These are phyloP conservation scores for Coemansia javaensis DNA, from an alignment of 192 early-diverging fungal species.

Conservation along the genomic window DNA sequence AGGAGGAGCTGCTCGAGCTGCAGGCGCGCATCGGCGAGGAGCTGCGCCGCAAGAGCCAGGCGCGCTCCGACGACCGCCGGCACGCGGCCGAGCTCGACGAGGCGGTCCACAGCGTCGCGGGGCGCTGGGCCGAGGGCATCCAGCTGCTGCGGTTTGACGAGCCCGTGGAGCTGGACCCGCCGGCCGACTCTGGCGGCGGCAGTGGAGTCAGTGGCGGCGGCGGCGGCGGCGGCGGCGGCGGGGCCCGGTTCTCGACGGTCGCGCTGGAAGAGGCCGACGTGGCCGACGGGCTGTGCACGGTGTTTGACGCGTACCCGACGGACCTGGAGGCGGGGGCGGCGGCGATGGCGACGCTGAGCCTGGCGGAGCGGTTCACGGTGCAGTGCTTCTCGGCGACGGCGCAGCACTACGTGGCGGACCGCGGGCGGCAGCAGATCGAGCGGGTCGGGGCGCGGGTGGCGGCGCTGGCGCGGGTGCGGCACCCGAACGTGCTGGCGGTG, in stretches of 20 bases:
- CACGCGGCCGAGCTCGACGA: slow-evolving; percentile 30
- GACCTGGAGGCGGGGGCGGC: slow-evolving; percentile 33
- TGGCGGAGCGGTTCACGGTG: slow-evolving; percentile 37
- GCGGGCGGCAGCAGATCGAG: slow-evolving; percentile 52
- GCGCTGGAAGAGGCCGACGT: slow-evolving; percentile 37
- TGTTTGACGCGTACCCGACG: slow-evolving; percentile 46
- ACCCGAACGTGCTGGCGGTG: slow-evolving; percentile 56
- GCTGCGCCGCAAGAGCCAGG: slow-evolving; percentile 40
- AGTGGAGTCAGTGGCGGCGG: no score
- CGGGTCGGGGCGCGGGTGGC: slow-evolving; percentile 44
- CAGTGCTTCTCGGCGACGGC: slow-evolving; percentile 35
- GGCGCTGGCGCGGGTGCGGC: slow-evolving; percentile 48
- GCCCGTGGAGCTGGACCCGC: slow-evolving; percentile 15
- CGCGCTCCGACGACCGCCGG: slow-evolving; percentile 19
- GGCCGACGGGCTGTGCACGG: slow-evolving; percentile 24
- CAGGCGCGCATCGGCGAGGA: slow-evolving; percentile 37
- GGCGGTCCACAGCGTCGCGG: slow-evolving; percentile 34
- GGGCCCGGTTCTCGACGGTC: slow-evolving; percentile 33
- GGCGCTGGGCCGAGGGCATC: slow-evolving; percentile 40
- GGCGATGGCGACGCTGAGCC: slow-evolving; percentile 29
- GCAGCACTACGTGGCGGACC: slow-evolving; percentile 29
- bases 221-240: no score
- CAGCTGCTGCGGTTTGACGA: slow-evolving; percentile 31
- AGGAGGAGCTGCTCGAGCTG: slow-evolving; percentile 26
- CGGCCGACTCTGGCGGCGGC: slow-evolving; percentile 11